A percentile compares a stretch with the other conserved stretches of the same genome.
Conservation (phyloP, 768 basidiomycete genomes). For the Mycena pura region DNA sequence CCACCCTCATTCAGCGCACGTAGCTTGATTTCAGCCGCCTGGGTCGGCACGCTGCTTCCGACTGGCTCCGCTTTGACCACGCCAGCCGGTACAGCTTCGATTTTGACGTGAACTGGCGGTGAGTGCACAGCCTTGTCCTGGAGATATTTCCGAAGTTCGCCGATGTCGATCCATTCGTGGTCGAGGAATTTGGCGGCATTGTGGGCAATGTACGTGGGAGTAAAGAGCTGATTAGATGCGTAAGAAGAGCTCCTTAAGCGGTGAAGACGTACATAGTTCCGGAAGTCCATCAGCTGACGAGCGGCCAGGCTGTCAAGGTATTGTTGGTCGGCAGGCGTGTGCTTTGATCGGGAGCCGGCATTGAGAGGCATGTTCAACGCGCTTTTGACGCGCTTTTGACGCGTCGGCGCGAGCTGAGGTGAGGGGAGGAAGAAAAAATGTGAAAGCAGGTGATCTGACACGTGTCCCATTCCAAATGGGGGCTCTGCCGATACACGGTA, state of each 20-base stretch:
- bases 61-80: not conserved
- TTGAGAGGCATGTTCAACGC: not conserved
- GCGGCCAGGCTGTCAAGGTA: not conserved
- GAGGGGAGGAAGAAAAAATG: not conserved
- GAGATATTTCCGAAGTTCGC: not conserved
- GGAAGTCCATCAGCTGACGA: not conserved
- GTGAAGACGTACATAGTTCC: too few relatives aligned
- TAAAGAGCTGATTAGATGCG: not conserved
- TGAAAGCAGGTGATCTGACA: not conserved
- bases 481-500: not conserved
- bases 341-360: not conserved
- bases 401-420: not conserved
- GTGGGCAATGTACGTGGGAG: not conserved
- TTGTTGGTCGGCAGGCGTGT: not conserved
- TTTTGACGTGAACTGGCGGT: not conserved
- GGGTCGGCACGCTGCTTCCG: not conserved
- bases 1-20: not conserved
- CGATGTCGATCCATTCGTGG: constrained; percentile 1
- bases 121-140: not conserved
- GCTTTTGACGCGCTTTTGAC: too few relatives aligned
- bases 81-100: not conserved
- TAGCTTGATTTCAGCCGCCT: not conserved
- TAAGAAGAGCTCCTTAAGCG: not conserved
- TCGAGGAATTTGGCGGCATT: not conserved
- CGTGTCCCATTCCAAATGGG: not conserved